A percentile compares a stretch with the other conserved stretches of the same genome.
Evolutionary conservation across 257 asterid genomes (phyloP).

Genomic region (Fraxinus pennsylvanica): DNA sequence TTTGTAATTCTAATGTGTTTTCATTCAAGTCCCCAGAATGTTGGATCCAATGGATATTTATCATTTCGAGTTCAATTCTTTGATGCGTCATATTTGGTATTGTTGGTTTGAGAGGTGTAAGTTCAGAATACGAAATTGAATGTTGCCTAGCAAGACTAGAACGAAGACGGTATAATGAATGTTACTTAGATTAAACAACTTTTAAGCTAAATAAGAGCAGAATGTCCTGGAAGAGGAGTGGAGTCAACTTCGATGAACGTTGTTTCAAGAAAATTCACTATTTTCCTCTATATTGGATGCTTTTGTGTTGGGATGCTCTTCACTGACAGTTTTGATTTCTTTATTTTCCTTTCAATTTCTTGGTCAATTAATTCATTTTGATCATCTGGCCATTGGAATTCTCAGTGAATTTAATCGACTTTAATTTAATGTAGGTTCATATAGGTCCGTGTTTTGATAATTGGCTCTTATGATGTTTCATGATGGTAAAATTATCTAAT

Average conservation of each 20-base stretch:
- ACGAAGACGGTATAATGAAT: slow-evolving; percentile 26
- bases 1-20: neutral
- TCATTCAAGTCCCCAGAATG: neutral
- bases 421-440: neutral
- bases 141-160: neutral
- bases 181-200: slow-evolving; percentile 34
- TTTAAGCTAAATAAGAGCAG: slow-evolving; percentile 25
- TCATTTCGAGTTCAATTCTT: neutral
- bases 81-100: neutral
- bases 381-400: neutral
- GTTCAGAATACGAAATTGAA: neutral
- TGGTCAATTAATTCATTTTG: neutral
- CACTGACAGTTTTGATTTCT: slow-evolving; percentile 74
- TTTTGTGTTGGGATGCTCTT: slow-evolving; percentile 94
- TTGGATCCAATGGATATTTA: neutral
- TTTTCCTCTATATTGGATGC: slow-evolving; percentile 80
- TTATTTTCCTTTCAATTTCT: slow-evolving; percentile 15
- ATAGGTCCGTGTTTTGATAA: neutral
- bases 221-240: slow-evolving; percentile 87
- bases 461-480: neutral
- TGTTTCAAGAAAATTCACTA: slow-evolving; percentile 59
- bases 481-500: neutral
- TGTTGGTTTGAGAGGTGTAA: neutral
- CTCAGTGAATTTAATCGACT: neutral
- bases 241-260: slow-evolving; percentile 54